Conservation (phyloP, 1,284 basidiomycete species). For the Austropuccinia psidii region DNA sequence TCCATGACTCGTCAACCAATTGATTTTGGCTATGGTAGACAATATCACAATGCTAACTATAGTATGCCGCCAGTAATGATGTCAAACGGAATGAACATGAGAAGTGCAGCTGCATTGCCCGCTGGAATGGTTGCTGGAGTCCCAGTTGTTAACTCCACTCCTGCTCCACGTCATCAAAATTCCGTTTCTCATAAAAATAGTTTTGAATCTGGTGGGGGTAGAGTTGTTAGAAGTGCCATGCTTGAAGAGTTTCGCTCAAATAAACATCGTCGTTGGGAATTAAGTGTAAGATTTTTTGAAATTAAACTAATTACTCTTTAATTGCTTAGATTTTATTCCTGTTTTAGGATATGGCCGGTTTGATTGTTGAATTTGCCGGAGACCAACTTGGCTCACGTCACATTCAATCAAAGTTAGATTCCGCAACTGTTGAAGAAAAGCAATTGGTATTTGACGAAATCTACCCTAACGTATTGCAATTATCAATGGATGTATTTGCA, state of each 20-base stretch:
- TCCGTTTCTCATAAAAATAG: constrained; percentile 13
- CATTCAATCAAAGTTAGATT: constrained; percentile 46
- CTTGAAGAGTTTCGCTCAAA: constrained; percentile 78
- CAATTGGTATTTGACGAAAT: constrained; percentile 77
- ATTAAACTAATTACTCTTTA: neutral
- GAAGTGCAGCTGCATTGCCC: neutral
- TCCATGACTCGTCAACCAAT: constrained; percentile 13
- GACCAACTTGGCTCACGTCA: constrained; percentile 80
- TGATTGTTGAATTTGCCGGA: constrained; percentile 82
- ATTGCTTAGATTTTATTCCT: neutral
- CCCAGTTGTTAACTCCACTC: neutral
- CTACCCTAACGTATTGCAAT: constrained; percentile 65
- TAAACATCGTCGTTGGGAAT: constrained; percentile 69
- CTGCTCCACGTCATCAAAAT: neutral
- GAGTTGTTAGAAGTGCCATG: constrained; percentile 56
- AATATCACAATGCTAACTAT: neutral
- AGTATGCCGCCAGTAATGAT: constrained; percentile 16
- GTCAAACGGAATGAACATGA: neutral
- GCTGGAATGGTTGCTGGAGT: neutral
- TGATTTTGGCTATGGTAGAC: neutral
- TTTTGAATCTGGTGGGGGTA: constrained; percentile 21
- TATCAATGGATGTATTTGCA: constrained; percentile 92
- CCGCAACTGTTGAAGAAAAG: constrained; percentile 55
- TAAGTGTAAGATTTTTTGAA: constrained; percentile 54
- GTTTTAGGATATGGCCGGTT: constrained; percentile 69